Percentiles rank a stretch among this genome's conserved stretches.
Conservation (phyloP, 441 rosid genomes). For the Pelargonium cotyledonis region DNA sequence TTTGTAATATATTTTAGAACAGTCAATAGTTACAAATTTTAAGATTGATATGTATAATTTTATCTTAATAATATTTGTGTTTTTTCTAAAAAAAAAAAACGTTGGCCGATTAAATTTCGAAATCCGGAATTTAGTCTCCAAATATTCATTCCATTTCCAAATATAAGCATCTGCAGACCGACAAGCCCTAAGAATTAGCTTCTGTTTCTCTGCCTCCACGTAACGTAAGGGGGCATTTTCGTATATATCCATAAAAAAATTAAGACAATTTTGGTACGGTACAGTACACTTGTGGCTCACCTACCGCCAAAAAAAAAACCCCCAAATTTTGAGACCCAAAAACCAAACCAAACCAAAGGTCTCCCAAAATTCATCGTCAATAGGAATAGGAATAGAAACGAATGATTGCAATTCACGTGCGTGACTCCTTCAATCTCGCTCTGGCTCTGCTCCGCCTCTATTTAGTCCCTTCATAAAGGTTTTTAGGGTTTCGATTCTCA, state of each 20-base stretch:
- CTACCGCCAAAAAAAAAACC: neutral
- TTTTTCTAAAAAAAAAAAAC: no score
- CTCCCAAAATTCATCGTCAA: neutral
- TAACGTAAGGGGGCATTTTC: neutral
- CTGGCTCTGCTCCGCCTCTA: neutral
- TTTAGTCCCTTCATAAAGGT: neutral
- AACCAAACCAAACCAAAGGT: neutral
- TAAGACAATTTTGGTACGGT: neutral
- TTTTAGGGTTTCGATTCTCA: slow-evolving; percentile 5
- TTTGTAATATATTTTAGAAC: no score
- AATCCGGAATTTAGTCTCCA: no score
- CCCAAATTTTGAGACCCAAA: no score
- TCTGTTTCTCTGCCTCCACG: neutral
- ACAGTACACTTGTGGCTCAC: neutral
- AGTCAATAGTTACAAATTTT: no score
- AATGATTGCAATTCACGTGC: neutral
- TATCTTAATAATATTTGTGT: no score
- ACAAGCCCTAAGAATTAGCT: neutral
- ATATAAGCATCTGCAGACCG: no score
- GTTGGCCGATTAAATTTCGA: no score
- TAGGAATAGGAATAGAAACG: neutral
- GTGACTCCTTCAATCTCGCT: neutral
- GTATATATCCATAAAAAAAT: neutral
- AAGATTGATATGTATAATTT: no score
- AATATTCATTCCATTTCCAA: no score